Conservation (phyloP, 1,284 basidiomycete genomes). For the Leccinum fallax region DNA sequence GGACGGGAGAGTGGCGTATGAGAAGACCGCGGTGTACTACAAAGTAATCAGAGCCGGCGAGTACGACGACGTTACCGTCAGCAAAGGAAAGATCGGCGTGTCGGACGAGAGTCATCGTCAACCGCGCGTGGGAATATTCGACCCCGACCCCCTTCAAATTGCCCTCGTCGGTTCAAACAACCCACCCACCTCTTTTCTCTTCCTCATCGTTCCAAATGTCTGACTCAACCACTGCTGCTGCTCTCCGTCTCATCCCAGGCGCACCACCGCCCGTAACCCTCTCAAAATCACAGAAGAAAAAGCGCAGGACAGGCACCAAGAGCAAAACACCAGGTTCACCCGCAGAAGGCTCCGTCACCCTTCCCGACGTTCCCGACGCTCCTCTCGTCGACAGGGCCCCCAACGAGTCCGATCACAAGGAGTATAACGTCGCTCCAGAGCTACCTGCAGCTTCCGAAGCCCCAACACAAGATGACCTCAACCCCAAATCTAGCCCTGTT, state of each 20-base stretch:
- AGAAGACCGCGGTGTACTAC: conserved; percentile 68
- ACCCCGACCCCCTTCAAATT: conserved; percentile 18
- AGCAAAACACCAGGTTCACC: conserved; percentile 42
- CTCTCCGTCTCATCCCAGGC: conserved; percentile 65
- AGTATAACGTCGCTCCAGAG: conserved; percentile 52
- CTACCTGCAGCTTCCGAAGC: conserved; percentile 48
- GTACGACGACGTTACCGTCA: conserved; percentile 66
- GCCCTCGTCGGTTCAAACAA: conserved; percentile 1
- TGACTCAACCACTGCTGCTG: conserved; percentile 38
- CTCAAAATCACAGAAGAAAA: conserved; percentile 70
- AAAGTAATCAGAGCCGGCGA: conserved; percentile 59
- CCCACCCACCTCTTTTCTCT: not conserved
- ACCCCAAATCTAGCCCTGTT: conserved; percentile 61
- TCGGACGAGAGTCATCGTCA: conserved; percentile 33
- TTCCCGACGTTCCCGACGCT: conserved; percentile 51
- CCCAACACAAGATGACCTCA: conserved; percentile 44
- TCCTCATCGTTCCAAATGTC: conserved; percentile 42
- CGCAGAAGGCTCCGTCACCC: conserved; percentile 39
- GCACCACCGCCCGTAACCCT: conserved; percentile 61
- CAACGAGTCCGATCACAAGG: conserved; percentile 48
- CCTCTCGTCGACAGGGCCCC: conserved; percentile 54
- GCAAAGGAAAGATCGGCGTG: conserved; percentile 62
- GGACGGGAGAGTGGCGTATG: conserved; percentile 56
- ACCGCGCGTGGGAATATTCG: conserved; percentile 25
- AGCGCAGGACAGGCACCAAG: conserved; percentile 56